These are phyloP conservation scores for Ocimum tenuiflorum DNA, from an alignment of 257 asterid species.

Conservation along the genomic window DNA sequence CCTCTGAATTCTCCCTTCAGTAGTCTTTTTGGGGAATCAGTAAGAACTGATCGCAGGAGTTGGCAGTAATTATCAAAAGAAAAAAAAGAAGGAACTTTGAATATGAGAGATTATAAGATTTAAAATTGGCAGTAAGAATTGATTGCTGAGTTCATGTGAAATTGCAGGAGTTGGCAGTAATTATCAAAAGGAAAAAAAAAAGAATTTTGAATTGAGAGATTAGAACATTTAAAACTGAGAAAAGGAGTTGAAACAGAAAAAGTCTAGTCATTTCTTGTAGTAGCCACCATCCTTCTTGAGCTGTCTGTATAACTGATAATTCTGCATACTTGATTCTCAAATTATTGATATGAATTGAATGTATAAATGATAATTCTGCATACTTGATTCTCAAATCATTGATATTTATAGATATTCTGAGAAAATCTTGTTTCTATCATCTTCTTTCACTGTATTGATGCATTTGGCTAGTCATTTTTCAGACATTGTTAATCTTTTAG, in stretches of 20 bases:
- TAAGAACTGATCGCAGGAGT: background rate
- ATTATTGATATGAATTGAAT: background rate
- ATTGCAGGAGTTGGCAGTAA: background rate
- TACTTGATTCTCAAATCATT: background rate
- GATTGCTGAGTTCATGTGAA: too few relatives aligned
- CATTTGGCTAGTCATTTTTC: background rate
- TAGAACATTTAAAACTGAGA: background rate
- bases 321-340: background rate
- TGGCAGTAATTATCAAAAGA: background rate
- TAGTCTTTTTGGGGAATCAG: background rate
- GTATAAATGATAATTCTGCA: background rate
- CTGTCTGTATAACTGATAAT: background rate
- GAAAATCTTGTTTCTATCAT: background rate
- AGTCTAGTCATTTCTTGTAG: background rate
- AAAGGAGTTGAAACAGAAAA: background rate
- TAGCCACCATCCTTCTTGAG: background rate
- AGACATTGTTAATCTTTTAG: background rate
- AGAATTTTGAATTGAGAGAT: background rate
- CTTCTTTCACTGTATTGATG: background rate
- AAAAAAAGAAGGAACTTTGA: too few relatives aligned
- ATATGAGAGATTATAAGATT: background rate
- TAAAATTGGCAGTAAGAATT: background rate
- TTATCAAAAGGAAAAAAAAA: too few relatives aligned
- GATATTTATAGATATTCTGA: background rate
- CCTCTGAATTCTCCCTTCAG: background rate